Base-by-base conservation (phyloP, 148 eudicot genomes). In the Fagopyrum tataricum region DNA sequence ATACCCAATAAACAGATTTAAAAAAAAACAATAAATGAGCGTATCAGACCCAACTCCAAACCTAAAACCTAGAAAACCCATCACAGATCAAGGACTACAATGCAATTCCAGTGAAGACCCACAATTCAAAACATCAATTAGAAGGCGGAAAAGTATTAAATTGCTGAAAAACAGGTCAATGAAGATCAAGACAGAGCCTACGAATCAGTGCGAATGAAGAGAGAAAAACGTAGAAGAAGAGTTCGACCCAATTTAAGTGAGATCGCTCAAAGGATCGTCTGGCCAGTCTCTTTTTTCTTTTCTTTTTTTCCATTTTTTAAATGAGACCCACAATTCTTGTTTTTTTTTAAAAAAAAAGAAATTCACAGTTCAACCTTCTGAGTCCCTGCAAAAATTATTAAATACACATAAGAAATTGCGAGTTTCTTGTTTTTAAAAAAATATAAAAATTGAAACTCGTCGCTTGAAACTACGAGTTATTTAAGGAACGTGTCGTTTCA, bases 51-150 rank as follows among this genome's bases (percentile, higher is more conserved):
- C 24, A 61, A 26, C 1, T n/a, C 11, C 41, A 23, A 31, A 61
- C 14, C 41, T 41, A 61, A 61, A 64, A 64, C 44, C 69, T 64
- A 37, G 31, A 64, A 31, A 64, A 31, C 20, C 44, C 44, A 64
- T 1, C 41, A 13, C n/a, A 10, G 40, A 61, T 61, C 67, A 61
- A 61, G 31, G 41, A 17, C 41, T 0, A 61, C 4, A 61, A 26
- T 24, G 69, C 69, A 64, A 64, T 14, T 64, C 69, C 37, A 64
- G 69, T 39, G 13, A 64, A n/a, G 4, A 64, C 43, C 69, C 17
- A 39, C 43, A 64, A 15, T 64, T 64, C 17, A 23, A 15, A 61
- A 4, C 41, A 61, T 24, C 67, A 61, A 61, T 24, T 59, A 26
- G 41, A 24, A 1, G 67, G 4, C 11, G 17, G 40, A 61, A 61